Conservation (phyloP, 306 rosid genomes). For the Elaeagnus macrophylla region DNA sequence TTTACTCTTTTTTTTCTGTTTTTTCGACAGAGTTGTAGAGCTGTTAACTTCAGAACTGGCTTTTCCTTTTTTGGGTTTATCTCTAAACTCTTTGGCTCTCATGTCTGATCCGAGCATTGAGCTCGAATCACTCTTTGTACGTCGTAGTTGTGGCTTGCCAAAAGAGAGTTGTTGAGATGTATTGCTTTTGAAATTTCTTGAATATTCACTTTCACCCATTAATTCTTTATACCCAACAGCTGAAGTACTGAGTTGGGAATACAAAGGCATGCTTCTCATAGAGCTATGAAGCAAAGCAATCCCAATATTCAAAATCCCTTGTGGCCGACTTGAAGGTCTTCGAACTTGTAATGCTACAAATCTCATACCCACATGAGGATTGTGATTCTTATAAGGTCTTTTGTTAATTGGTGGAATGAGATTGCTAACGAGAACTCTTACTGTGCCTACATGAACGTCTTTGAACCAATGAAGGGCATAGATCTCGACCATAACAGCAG, state of each 20-base stretch:
- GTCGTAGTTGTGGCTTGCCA: conserved; percentile 32
- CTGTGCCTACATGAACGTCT: background rate
- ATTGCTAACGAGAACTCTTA: background rate
- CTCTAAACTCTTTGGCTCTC: conserved; percentile 21
- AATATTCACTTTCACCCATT: conserved; percentile 51
- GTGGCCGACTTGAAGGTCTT: background rate
- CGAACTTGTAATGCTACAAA: background rate
- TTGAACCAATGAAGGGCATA: background rate
- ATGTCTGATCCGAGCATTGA: conserved; percentile 55
- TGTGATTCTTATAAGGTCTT: background rate
- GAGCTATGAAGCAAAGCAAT: conserved; percentile 59
- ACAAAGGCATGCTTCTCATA: conserved; percentile 91
- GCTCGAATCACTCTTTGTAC: conserved; percentile 68
- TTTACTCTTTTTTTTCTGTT: conserved; percentile 16
- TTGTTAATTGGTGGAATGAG: too few species aligned
- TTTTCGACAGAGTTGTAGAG: conserved; percentile 25
- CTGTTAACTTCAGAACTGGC: conserved; percentile 29
- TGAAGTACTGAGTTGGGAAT: conserved; percentile 40
- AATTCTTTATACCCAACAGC: conserved; percentile 47
- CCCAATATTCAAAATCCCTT: background rate
- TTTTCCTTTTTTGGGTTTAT: conserved; percentile 21
- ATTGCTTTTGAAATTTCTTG: background rate
- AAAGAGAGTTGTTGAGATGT: background rate
- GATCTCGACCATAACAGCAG: background rate
- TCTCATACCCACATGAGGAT: background rate